Evolutionary conservation across 2,329 filamentous ascomycete species (phyloP).

Genomic region (Fonsecaea nubica): DNA sequence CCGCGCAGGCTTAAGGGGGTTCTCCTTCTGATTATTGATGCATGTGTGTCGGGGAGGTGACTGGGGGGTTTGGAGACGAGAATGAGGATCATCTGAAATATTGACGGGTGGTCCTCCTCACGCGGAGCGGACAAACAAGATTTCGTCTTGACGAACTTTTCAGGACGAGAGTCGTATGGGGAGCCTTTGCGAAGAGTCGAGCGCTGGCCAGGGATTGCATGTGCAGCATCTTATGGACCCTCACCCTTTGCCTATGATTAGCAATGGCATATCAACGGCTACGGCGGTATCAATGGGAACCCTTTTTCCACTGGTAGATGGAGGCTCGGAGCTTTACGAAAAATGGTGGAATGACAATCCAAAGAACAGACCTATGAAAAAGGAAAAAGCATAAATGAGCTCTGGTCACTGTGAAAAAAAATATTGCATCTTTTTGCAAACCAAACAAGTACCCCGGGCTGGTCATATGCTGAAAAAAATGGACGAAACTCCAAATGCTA

Average conservation of each 20-base stretch:
- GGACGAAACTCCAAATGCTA: not conserved
- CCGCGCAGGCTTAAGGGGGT: conserved; percentile 47
- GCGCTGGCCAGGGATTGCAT: not conserved
- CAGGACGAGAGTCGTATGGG: not conserved
- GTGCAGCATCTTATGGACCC: not conserved
- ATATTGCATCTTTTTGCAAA: not conserved
- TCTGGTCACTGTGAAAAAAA: conserved; percentile 1
- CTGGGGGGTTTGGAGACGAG: not conserved
- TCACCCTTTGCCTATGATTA: not conserved
- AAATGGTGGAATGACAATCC: conserved; percentile 1
- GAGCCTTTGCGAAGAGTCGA: not conserved
- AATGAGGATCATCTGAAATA: not conserved
- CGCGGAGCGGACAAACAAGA: not conserved
- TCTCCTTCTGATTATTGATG: conserved; percentile 14
- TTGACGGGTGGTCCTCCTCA: not conserved
- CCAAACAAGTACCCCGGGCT: not conserved
- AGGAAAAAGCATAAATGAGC: not conserved
- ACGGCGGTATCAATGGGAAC: not conserved
- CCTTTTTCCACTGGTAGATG: not conserved
- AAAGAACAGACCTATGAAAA: conserved; percentile 5
- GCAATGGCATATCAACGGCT: not conserved
- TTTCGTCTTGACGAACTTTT: not conserved
- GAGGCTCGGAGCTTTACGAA: not conserved
- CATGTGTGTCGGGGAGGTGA: not conserved
- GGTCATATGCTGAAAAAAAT: not conserved